These are phyloP conservation scores for Euclidium syriacum DNA, from an alignment of 345 rosid species.

Conservation along the genomic window DNA sequence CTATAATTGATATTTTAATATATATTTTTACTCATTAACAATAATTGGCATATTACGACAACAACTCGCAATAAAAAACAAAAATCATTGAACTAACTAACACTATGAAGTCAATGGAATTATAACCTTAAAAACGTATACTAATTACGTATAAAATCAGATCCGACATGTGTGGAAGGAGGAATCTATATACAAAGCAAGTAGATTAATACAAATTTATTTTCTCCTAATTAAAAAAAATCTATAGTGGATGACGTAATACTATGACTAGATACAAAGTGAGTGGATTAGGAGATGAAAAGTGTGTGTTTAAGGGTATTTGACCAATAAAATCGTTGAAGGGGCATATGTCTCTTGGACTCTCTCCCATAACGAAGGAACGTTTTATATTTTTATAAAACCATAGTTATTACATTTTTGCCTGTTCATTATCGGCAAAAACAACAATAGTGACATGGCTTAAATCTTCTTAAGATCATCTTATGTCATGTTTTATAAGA, in stretches of 20 bases:
- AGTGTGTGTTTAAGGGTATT: background rate
- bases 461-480: background rate
- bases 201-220: background rate
- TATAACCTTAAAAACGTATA: slow-evolving; percentile 1
- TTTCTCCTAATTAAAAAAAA: background rate
- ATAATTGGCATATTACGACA: background rate
- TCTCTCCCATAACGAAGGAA: slow-evolving; percentile 30
- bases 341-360: slow-evolving; percentile 37
- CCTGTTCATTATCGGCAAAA: slow-evolving; percentile 24
- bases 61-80: background rate
- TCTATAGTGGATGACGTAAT: slow-evolving; percentile 18
- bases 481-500: background rate
- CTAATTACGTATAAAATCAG: background rate
- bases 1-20: background rate
- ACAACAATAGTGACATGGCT: slow-evolving; percentile 5
- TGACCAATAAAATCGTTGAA: slow-evolving; percentile 29
- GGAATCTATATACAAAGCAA: slow-evolving; percentile 9
- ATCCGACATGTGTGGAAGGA: slow-evolving; percentile 29
- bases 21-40: too few species aligned
- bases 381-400: background rate
- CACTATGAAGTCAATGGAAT: slow-evolving; percentile 18
- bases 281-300: slow-evolving; percentile 20
- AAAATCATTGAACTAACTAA: background rate
- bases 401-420: background rate
- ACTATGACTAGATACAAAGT: slow-evolving; percentile 4